phyloP scores from a whole-genome alignment of 2,329 filamentous ascomycete genomes.

The Trichophyton mentagrophytes region DNA sequence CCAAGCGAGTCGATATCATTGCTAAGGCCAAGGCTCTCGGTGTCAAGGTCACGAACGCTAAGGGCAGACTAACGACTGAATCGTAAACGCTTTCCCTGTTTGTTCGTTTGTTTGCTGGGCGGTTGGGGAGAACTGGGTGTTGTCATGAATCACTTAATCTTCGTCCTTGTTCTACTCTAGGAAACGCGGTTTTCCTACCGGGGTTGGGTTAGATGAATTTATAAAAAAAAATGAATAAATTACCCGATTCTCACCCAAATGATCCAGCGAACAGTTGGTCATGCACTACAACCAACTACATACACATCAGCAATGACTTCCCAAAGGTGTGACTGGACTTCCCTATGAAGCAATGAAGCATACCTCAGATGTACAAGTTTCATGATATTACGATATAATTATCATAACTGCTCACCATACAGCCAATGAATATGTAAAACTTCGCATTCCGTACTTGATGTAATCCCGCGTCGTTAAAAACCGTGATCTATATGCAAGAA shows the following conservation, averaged over 20 bases:
- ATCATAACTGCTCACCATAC: too few relatives aligned
- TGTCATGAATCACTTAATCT: conserved; percentile 9
- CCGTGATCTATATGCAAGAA: background rate
- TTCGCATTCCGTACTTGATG: background rate
- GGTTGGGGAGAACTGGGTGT: conserved; percentile 8
- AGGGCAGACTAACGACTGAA: conserved; percentile 98
- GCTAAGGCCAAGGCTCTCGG: conserved; percentile 93
- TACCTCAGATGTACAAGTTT: background rate
- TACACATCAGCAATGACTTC: background rate
- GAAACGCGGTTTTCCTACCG: conserved; percentile 1
- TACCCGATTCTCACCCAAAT: background rate
- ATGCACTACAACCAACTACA: background rate
- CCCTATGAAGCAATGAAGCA: background rate
- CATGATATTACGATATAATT: background rate
- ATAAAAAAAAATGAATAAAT: conserved; percentile 3
- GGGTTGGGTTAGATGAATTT: conserved; percentile 3
- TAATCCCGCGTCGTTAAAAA: background rate
- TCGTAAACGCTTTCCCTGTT: conserved; percentile 17
- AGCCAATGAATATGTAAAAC: background rate
- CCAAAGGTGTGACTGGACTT: background rate
- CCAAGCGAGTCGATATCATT: conserved; percentile 98
- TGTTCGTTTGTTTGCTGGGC: conserved; percentile 9
- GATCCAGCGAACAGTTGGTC: background rate
- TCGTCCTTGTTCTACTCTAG: conserved; percentile 7
- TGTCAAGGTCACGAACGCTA: conserved; percentile 99